Percentiles rank a stretch among this genome's conserved stretches.
Evolutionary conservation across 495 filamentous ascomycete genomes (phyloP).

Genomic region (Penicillium soppii): DNA sequence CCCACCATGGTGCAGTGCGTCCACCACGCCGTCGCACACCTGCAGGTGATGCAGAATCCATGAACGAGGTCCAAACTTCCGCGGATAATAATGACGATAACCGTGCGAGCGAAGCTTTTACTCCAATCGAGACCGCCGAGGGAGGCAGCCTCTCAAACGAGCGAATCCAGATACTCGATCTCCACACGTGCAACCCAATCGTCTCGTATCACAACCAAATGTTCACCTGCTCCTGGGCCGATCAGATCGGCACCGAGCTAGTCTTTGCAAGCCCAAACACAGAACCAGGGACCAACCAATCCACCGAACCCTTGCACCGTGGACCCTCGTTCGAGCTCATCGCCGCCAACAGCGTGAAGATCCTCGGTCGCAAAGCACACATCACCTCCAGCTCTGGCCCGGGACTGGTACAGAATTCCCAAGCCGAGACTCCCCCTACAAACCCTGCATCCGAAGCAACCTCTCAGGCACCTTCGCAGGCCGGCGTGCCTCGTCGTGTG

Average conservation of each 20-base stretch:
- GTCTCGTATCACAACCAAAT: slow-evolving; percentile 71
- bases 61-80: slow-evolving; percentile 2
- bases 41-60: slow-evolving; percentile 13
- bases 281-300: slow-evolving; percentile 32
- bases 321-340: slow-evolving; percentile 58
- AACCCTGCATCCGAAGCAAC: neutral
- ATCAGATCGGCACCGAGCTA: slow-evolving; percentile 78
- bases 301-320: slow-evolving; percentile 38
- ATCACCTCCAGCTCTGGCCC: slow-evolving; percentile 32
- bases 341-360: slow-evolving; percentile 55
- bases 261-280: slow-evolving; percentile 57
- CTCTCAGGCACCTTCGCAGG: neutral
- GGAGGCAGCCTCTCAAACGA: slow-evolving; percentile 24
- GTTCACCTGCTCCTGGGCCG: slow-evolving; percentile 74
- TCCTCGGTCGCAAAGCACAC: slow-evolving; percentile 44
- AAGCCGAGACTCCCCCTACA: neutral
- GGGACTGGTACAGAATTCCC: neutral
- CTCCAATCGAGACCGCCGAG: slow-evolving; percentile 26
- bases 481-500: slow-evolving; percentile 15
- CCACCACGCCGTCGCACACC: slow-evolving; percentile 32
- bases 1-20: slow-evolving; percentile 40
- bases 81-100: slow-evolving; percentile 13
- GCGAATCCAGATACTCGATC: slow-evolving; percentile 75
- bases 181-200: slow-evolving; percentile 70
- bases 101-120: slow-evolving; percentile 11